phyloP scores from a whole-genome alignment of 305 asterid species.

The Vinca major region DNA sequence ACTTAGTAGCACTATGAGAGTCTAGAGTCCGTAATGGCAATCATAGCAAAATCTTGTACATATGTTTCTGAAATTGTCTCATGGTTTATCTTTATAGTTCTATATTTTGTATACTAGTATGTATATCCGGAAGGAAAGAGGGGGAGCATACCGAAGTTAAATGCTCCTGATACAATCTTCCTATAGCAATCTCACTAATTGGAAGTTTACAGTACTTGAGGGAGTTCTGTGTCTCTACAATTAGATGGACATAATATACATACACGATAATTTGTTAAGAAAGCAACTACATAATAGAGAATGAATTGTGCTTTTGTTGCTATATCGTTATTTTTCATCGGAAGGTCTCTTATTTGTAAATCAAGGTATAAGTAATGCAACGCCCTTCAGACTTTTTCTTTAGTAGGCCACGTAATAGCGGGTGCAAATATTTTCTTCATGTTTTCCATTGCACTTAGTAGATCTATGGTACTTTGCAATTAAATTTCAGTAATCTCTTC shows the following conservation, averaged over 20 bases:
- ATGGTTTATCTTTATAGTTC: not conserved
- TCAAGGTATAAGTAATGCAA: too few relatives aligned
- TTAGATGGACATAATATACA: constrained; percentile 27
- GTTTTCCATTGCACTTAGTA: not conserved
- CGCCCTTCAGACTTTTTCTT: too few relatives aligned
- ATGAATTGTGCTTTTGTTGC: not conserved
- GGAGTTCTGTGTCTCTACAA: constrained; percentile 37
- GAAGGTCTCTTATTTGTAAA: too few relatives aligned
- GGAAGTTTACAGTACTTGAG: constrained; percentile 33
- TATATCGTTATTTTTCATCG: not conserved
- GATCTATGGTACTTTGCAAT: not conserved
- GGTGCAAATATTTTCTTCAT: too few relatives aligned
- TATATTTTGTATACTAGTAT: not conserved
- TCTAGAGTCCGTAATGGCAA: not conserved
- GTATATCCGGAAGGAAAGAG: constrained; percentile 60
- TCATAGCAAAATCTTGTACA: not conserved
- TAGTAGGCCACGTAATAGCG: too few relatives aligned
- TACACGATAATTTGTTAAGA: constrained; percentile 4
- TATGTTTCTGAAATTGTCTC: not conserved
- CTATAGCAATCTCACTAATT: constrained; percentile 38
- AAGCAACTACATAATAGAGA: not conserved
- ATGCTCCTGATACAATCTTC: constrained; percentile 78
- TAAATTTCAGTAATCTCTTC: not conserved
- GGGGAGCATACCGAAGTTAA: constrained; percentile 61
- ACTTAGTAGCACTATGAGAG: not conserved